Evolutionary conservation across 345 rosid genomes (phyloP).

Genomic region (Trapa bicornis): DNA sequence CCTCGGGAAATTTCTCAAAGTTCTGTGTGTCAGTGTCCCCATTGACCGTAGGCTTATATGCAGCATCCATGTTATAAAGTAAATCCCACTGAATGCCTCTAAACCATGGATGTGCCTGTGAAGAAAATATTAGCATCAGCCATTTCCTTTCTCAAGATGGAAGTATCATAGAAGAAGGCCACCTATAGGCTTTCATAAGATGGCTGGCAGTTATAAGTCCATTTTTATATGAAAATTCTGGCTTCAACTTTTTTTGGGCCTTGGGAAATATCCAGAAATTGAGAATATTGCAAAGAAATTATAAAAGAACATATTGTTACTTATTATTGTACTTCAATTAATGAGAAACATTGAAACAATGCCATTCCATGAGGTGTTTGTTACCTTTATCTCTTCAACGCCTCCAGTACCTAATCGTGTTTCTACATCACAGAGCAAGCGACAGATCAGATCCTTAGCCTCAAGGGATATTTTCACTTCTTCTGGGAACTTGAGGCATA

Average conservation of each 20-base stretch:
- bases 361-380: neutral
- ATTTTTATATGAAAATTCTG: neutral
- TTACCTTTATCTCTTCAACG: conserved; percentile 79
- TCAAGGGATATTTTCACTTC: conserved; percentile 77
- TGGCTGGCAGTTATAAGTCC: neutral
- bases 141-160: neutral
- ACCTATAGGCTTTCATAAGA: neutral
- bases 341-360: neutral
- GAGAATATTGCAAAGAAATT: too few species aligned
- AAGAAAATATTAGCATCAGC: conserved; percentile 8
- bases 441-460: conserved; percentile 78
- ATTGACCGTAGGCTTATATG: conserved; percentile 61
- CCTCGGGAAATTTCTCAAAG: conserved; percentile 96
- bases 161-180: neutral
- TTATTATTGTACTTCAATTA: neutral
- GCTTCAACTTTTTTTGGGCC: neutral
- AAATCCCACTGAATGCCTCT: conserved; percentile 65
- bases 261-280: neutral
- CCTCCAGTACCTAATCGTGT: conserved; percentile 83
- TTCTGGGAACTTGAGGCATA: conserved; percentile 92
- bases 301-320: neutral
- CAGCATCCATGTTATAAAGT: conserved; percentile 82
- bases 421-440: conserved; percentile 87
- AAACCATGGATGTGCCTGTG: conserved; percentile 82
- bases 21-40: conserved; percentile 96